Base-by-base conservation (phyloP, 495 filamentous ascomycete genomes). In the Penicillium antarcticum region DNA sequence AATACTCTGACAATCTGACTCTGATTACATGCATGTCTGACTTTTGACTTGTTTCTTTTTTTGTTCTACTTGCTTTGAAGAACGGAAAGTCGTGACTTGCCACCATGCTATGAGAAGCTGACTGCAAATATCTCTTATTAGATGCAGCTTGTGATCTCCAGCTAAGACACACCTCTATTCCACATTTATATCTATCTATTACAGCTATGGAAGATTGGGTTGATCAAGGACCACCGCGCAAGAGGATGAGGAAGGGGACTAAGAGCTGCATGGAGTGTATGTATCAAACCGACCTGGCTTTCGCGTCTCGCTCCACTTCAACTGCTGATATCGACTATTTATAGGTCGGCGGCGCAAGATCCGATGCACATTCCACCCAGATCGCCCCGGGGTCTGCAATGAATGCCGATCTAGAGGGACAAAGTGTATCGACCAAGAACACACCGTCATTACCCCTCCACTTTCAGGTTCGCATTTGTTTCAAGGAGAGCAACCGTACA, bases 281-380 rank as follows among this genome's bases (percentile, higher is more conserved):
- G 63, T 57, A 18, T 31, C 8, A 45, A 12, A 35, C 1, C n/a
- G 1, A 19, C 17, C 1, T 48, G n/a, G 21, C 8, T 3, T 40
- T 17, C 21, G 11, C 7, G 23, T 29, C 26, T 26, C 33, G 17
- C 2, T 23, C 8, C n/a, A 34, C 38, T 5, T 3, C 2, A 23
- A 5, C 14, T 24, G 36, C 34, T 40, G 48, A 43, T 37, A 36
- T 10, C 37, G 16, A 48, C 48, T 18, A 2, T 13, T 16, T 7
- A 38, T 42, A 72, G 69, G 69, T 51, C 61, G 71, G 38, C 65
- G 71, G 29, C 70, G 71, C 16, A 74, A 74, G 45, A 74, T 72
- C 14, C 67, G 65, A 35, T 74, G 71, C 42, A 71, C 71, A 19
- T 67, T 56, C 23, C 52, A 61, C 34, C 33, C 57, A 31, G 67